Evolutionary conservation across 345 rosid species (phyloP), one percentile per base, ranked within the genome.

Genomic region (Linum usitatissimum): DNA sequence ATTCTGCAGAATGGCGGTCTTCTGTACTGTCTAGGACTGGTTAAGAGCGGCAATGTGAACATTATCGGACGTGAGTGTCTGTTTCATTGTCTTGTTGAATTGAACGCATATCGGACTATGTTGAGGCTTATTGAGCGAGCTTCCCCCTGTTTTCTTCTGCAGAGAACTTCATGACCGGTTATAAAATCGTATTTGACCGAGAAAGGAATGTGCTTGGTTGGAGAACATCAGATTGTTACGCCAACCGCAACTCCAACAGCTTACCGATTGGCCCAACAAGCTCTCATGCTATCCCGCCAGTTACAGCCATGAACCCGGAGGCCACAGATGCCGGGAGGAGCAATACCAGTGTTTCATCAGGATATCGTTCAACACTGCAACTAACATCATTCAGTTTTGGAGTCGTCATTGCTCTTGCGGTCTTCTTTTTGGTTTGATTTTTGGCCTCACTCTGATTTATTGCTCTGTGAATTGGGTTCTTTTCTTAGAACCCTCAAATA

Each of bases 131-230:
- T 15, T 9, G 21, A 62, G 42, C 20, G 21, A 62, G 30, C 31
- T 40, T 17, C 7, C 21, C 42, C 55, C 1, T 19, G 67, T 30
- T 18, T 54, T 42, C 18, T 30, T 30, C 59, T 69, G 68, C 87
- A 90, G 95, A 89, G 75, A 89, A 89, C 77, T 86, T 89, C 78
- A 85, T 89, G 96, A 85, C 81, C 0, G 91, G 90, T 60, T 79
- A 89, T 62, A 83, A 72, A 0, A 67, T 89, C 18, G 79, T 89
- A 62, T 90, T 90, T 60, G 78, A 86, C 69, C 87, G 86, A 1
- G 91, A 89, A 71, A 83, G 76, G 67, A 75, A 79, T 53, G 55
- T 76, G 20, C 76, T 89, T 31, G 86, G 90, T 8, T 89, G 94
- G 94, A 85, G 66, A 75, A 75, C 65, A 72, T 79, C 95, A 49